Base-by-base conservation (phyloP, 2,329 filamentous ascomycete genomes). In the Aspergillus thermomutatus region DNA sequence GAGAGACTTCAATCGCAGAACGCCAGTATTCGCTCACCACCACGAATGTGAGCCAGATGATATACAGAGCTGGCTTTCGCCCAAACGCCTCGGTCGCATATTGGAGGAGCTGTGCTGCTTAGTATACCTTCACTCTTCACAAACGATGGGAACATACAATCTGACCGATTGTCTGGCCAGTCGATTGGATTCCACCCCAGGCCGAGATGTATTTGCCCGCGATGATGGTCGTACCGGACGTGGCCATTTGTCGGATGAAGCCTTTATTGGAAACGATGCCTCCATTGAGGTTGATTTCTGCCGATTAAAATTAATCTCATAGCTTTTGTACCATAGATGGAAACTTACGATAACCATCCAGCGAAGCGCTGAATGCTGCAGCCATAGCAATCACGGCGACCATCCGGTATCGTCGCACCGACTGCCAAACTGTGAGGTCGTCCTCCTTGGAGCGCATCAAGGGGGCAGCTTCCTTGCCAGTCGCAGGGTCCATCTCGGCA, bases 241-340 rank as follows among this genome's bases (percentile, higher is more conserved):
- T 63, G 0, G 71, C 63, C 48, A 78, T 68, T 40, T 76, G 73
- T 19, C 50, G 63, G 43, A 78, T 75, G 53, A 78, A 77, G 1
- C 75, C 75, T 45, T 73, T 71, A 56, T 78, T 78, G 1, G 75
- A 71, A 4, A 75, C 69, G 27, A 78, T 72, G 25, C 73, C 71
- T 2, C 71, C 73, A 50, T 75, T 77, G 1, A 77, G 62, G 34
- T 67, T 75, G 50, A 66, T 70, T 55, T 69, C 64, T 65, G 26
- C 26, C 8, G 26, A 27, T 27, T n/a, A n/a, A 6, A 2, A 8
- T 31, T 5, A n/a, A 25, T 45, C 4, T 28, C 7, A 41, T 27
- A 27, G 23, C 28, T 17, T 11, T 17, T 14, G 23, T 34, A 17
- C 34, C 43, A 49, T 11, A 9, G 3, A 19, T 7, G 9, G 49